Percentiles rank a stretch among this genome's conserved stretches.
phyloP scores from a whole-genome alignment of 768 basidiomycete genomes.

The Candolleomyces efflorescens region DNA sequence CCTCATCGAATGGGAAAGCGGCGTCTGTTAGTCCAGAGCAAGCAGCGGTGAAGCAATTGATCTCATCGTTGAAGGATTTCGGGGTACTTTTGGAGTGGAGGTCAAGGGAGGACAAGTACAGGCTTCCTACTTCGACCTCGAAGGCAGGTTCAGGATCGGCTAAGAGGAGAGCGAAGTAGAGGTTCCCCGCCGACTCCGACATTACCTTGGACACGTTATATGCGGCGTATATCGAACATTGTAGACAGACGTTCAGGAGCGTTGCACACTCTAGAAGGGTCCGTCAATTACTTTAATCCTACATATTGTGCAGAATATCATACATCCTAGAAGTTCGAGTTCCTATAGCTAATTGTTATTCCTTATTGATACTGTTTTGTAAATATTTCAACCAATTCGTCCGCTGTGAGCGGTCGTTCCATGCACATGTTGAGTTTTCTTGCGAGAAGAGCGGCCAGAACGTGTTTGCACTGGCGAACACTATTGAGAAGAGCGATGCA shows the following conservation, averaged over 20 bases:
- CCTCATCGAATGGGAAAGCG: constrained; percentile 1
- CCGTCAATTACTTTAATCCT: too few relatives aligned
- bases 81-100: constrained; percentile 61
- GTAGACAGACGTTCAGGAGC: too few relatives aligned
- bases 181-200: background rate
- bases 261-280: too few relatives aligned
- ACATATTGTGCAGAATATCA: too few relatives aligned
- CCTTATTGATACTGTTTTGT: constrained; percentile 27
- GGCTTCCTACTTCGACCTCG: constrained; percentile 13
- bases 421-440: constrained; percentile 46
- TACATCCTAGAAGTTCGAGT: too few relatives aligned
- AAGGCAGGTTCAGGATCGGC: background rate
- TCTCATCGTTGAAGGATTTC: constrained; percentile 54
- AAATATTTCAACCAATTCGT: constrained; percentile 47
- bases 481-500: background rate
- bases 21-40: background rate
- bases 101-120: constrained; percentile 32
- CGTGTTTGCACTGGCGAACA: constrained; percentile 66
- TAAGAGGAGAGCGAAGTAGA: background rate
- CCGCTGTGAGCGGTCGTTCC: constrained; percentile 40
- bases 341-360: too few relatives aligned
- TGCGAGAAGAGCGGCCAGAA: constrained; percentile 64
- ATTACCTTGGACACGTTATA: too few relatives aligned
- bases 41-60: constrained; percentile 37
- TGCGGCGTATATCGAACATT: too few relatives aligned